phyloP scores from a whole-genome alignment of 176 grass and related monocot species.

The Lolium perenne region DNA sequence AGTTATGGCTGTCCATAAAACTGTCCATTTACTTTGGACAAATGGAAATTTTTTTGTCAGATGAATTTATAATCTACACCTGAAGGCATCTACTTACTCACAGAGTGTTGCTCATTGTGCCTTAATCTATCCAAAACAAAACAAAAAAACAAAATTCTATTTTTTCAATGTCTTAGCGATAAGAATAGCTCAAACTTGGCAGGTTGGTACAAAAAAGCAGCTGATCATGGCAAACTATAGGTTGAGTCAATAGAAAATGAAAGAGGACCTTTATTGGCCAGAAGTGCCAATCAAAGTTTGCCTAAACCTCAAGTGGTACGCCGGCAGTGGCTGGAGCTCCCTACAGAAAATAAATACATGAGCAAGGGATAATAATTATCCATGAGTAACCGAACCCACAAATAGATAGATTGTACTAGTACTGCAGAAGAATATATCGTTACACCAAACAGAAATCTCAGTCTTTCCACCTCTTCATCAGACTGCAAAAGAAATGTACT shows the following conservation, averaged over 20 bases:
- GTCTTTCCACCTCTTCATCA: constrained; percentile 27
- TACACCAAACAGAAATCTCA: neutral
- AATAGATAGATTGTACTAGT: neutral
- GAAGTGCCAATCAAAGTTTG: neutral
- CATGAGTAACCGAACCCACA: neutral
- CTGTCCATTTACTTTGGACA: neutral
- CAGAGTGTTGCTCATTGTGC: no score
- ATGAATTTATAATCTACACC: neutral
- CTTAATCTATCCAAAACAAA: no score
- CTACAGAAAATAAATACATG: no score
- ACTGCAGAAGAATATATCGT: neutral
- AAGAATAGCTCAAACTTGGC: no score
- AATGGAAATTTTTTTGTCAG: neutral
- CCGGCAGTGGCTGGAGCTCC: neutral
- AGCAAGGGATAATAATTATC: neutral
- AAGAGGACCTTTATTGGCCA: neutral
- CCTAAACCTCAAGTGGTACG: neutral
- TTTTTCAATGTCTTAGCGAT: no score
- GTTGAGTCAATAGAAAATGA: neutral
- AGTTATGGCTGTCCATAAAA: neutral
- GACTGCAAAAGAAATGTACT: neutral
- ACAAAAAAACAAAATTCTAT: no score
- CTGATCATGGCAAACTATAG: neutral
- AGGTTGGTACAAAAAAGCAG: no score
- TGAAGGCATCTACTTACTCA: neutral